phyloP scores from a whole-genome alignment of 192 early-diverging fungal species.

The Tieghemiomyces parasiticus region DNA sequence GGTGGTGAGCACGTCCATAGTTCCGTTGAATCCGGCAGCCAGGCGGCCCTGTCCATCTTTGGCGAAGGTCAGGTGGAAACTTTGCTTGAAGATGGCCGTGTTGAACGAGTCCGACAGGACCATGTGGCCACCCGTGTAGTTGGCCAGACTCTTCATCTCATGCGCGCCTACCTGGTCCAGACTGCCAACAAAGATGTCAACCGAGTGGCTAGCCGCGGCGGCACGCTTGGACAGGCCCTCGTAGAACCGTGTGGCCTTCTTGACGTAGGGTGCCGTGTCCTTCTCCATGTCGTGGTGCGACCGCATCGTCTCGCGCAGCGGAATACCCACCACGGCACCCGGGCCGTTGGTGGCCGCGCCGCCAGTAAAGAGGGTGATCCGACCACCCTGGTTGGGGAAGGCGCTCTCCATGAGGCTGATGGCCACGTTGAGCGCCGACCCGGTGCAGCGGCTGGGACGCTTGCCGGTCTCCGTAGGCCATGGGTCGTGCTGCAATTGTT shows the following conservation, averaged over 20 bases:
- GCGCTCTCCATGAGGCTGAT: slow-evolving; percentile 83
- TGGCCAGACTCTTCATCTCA: slow-evolving; percentile 89
- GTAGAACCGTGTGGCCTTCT: slow-evolving; percentile 93
- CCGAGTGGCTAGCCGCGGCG: slow-evolving; percentile 72
- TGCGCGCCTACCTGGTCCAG: slow-evolving; percentile 92
- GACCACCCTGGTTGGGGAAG: slow-evolving; percentile 80
- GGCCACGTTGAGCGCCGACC: slow-evolving; percentile 86
- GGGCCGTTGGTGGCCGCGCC: slow-evolving; percentile 92
- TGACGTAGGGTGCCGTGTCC: slow-evolving; percentile 81
- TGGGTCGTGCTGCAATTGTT: slow-evolving; percentile 94
- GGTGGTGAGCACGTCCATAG: slow-evolving; percentile 90
- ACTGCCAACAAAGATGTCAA: slow-evolving; percentile 98
- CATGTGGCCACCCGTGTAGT: slow-evolving; percentile 82
- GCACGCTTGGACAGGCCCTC: slow-evolving; percentile 75
- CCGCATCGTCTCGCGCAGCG: slow-evolving; percentile 86
- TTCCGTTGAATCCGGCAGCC: slow-evolving; percentile 96
- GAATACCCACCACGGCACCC: slow-evolving; percentile 83
- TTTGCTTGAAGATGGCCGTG: slow-evolving; percentile 93
- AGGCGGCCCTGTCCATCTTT: slow-evolving; percentile 80
- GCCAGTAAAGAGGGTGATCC: slow-evolving; percentile 87
- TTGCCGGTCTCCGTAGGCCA: slow-evolving; percentile 87
- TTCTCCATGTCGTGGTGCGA: slow-evolving; percentile 98
- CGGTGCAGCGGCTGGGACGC: slow-evolving; percentile 85
- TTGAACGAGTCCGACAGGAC: slow-evolving; percentile 93
- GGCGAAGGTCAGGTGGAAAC: slow-evolving; percentile 85